Percentiles rank a stretch among this genome's conserved stretches.
phyloP scores from a whole-genome alignment of 1,284 basidiomycete genomes.

The Mycosarcoma maydis region DNA sequence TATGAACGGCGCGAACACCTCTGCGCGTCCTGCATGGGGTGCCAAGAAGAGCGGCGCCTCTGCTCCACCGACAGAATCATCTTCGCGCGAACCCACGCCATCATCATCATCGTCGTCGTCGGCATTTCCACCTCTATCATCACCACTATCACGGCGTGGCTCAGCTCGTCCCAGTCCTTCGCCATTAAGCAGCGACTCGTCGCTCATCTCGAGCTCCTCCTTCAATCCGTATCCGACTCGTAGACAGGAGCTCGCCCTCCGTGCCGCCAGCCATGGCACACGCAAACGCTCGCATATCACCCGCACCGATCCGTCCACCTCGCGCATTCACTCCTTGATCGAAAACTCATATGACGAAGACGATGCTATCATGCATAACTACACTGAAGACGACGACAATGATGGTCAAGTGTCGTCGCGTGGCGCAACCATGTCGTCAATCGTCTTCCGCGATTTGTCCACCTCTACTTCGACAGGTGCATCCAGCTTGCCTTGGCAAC shows the following conservation, averaged over 20 bases:
- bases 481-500: conserved; percentile 29
- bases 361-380: conserved; percentile 11
- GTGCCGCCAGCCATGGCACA: conserved; percentile 26
- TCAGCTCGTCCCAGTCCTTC: conserved; percentile 10
- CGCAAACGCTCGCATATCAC: conserved; percentile 36
- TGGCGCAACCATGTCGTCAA: conserved; percentile 48
- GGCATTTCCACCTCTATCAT: conserved; percentile 32
- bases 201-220: conserved; percentile 25
- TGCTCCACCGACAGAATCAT: conserved; percentile 7
- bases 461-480: conserved; percentile 18
- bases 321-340: conserved; percentile 24
- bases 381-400: conserved; percentile 7
- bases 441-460: conserved; percentile 43
- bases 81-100: conserved; percentile 14
- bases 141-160: conserved; percentile 10
- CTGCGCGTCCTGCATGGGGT: conserved; percentile 14
- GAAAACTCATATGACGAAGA: conserved; percentile 18
- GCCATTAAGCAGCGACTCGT: conserved; percentile 4
- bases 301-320: conserved; percentile 25
- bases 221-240: conserved; percentile 50
- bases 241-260: conserved; percentile 38
- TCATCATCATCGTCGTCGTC: conserved; percentile 6
- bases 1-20: conserved; percentile 11
- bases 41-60: conserved; percentile 23
- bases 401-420: conserved; percentile 36